phyloP scores from a whole-genome alignment of 495 filamentous ascomycete species.

The Penicillium waksmanii region DNA sequence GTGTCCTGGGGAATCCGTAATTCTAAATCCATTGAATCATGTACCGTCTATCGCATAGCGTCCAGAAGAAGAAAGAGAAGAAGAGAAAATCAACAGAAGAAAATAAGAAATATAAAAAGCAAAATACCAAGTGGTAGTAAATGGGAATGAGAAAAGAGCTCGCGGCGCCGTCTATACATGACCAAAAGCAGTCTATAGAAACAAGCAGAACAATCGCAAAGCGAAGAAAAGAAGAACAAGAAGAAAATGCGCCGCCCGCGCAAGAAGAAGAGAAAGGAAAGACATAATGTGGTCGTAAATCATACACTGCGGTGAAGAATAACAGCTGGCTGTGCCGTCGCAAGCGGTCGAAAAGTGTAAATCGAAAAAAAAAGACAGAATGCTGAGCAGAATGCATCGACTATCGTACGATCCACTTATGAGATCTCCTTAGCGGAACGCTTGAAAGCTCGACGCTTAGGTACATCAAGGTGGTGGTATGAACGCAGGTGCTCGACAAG shows the following conservation, averaged over 20 bases:
- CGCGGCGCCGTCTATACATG: neutral
- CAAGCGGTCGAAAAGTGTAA: slow-evolving; percentile 6
- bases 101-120: neutral
- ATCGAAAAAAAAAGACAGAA: neutral
- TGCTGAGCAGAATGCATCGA: neutral
- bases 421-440: slow-evolving; percentile 34
- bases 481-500: slow-evolving; percentile 84
- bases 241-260: neutral
- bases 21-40: slow-evolving; percentile 4
- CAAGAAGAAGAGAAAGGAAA: neutral
- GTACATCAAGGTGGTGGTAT: slow-evolving; percentile 65
- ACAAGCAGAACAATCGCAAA: neutral
- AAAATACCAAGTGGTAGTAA: neutral
- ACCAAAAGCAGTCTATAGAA: slow-evolving; percentile 3
- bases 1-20: slow-evolving; percentile 1
- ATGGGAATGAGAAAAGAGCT: neutral
- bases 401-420: slow-evolving; percentile 7
- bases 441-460: slow-evolving; percentile 45
- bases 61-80: neutral
- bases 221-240: neutral
- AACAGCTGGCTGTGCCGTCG: neutral
- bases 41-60: neutral
- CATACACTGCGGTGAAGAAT: neutral
- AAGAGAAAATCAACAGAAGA: neutral
- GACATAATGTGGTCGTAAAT: slow-evolving; percentile 12